A percentile compares a stretch with the other conserved stretches of the same genome.
Conservation (phyloP, 164 flowering plant genomes). For the Pachysandra terminalis region DNA sequence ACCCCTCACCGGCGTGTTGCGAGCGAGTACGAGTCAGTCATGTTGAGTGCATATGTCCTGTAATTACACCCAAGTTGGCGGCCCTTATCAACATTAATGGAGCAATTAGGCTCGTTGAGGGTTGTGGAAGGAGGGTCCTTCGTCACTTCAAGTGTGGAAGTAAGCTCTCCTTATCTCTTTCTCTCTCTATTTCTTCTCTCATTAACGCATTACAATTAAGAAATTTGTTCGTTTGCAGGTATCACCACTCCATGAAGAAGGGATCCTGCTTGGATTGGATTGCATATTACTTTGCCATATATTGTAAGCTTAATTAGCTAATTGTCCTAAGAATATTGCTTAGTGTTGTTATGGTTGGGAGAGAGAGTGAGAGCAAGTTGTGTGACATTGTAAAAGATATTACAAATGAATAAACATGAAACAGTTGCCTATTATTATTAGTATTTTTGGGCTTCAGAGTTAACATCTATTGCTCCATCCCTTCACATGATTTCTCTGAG, state of each 20-base stretch:
- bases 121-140: constrained; percentile 39
- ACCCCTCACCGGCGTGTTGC: constrained; percentile 28
- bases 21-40: constrained; percentile 21
- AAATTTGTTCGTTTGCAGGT: constrained; percentile 15
- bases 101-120: constrained; percentile 26
- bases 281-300: background rate
- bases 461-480: too few species aligned
- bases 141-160: constrained; percentile 43
- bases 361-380: too few species aligned
- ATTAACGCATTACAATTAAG: too few species aligned
- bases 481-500: too few species aligned
- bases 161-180: constrained; percentile 19
- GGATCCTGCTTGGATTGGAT: background rate
- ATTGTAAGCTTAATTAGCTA: too few species aligned
- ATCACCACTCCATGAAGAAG: constrained; percentile 28
- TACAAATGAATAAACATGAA: too few species aligned
- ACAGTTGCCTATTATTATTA: too few species aligned
- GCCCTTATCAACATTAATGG: constrained; percentile 25
- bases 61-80: constrained; percentile 28
- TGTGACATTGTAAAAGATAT: too few species aligned
- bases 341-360: too few species aligned
- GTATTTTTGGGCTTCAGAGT: too few species aligned
- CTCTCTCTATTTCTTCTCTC: background rate
- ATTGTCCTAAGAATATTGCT: too few species aligned
- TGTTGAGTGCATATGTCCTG: constrained; percentile 32